Conservation (phyloP, 345 rosid species). For the Aquilaria sinensis region DNA sequence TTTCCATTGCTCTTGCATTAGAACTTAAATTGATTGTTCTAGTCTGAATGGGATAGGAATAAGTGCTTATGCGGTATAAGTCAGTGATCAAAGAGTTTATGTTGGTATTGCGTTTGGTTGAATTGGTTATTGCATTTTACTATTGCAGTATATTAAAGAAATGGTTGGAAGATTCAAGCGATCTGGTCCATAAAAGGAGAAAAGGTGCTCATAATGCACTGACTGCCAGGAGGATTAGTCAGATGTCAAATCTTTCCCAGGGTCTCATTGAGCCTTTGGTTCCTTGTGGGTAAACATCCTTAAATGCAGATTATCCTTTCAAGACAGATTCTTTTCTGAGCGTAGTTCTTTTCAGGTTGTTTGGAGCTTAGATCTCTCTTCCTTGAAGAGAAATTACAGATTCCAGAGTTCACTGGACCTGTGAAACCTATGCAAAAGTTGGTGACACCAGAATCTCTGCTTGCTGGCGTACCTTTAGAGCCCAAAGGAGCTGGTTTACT, state of each 20-base stretch:
- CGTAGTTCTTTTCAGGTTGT: conserved; percentile 38
- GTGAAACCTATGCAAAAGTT: conserved; percentile 12
- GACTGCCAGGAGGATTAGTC: conserved; percentile 36
- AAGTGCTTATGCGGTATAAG: too few relatives aligned
- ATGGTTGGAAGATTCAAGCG: conserved; percentile 49
- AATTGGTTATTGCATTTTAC: too few relatives aligned
- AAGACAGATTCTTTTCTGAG: conserved; percentile 19
- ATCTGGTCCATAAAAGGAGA: conserved; percentile 49
- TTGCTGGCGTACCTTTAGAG: conserved; percentile 13
- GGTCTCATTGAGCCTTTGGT: conserved; percentile 46
- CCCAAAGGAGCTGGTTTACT: background rate
- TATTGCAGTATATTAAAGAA: conserved; percentile 47
- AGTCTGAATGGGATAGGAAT: too few relatives aligned
- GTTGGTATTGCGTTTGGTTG: too few relatives aligned
- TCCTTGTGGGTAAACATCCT: conserved; percentile 43
- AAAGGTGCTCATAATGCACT: conserved; percentile 32
- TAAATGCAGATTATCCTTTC: background rate
- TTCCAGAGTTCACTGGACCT: conserved; percentile 13
- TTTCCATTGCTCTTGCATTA: too few relatives aligned
- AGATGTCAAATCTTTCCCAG: conserved; percentile 25
- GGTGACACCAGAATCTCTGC: conserved; percentile 10
- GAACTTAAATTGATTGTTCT: too few relatives aligned
- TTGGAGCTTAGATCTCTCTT: conserved; percentile 44
- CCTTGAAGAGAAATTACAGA: conserved; percentile 19
- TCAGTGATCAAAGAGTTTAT: too few relatives aligned